phyloP scores from a whole-genome alignment of 768 basidiomycete species.

The Tephrocybe sp. region DNA sequence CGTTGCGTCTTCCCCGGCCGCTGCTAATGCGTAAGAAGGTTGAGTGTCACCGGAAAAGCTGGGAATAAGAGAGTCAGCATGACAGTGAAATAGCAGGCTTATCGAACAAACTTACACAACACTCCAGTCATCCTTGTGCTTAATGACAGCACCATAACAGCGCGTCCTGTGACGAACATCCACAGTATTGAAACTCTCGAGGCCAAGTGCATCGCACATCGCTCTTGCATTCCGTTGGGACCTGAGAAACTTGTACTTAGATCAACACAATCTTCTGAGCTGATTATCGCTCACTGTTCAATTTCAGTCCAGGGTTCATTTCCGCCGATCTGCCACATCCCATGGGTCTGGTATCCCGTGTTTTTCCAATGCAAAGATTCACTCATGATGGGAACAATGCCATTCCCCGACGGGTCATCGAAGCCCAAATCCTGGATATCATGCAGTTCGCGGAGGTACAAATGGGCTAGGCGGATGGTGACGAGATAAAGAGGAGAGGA shows the following conservation, averaged over 20 bases:
- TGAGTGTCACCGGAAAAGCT: conserved; percentile 94
- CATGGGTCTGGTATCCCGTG: conserved; percentile 32
- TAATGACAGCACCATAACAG: conserved; percentile 70
- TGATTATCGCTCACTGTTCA: conserved; percentile 26
- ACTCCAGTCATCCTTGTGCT: conserved; percentile 73
- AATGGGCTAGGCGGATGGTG: conserved; percentile 48
- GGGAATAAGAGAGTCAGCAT: neutral
- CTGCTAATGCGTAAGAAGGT: conserved; percentile 66
- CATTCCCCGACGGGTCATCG: conserved; percentile 39
- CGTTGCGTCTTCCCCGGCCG: conserved; percentile 64
- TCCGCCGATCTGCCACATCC: conserved; percentile 42
- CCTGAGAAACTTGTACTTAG: conserved; percentile 27
- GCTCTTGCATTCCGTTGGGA: conserved; percentile 36
- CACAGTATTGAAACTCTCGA: conserved; percentile 63
- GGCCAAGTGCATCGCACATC: conserved; percentile 51
- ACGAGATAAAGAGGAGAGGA: conserved; percentile 70
- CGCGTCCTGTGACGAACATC: conserved; percentile 70
- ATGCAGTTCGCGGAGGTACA: conserved; percentile 71
- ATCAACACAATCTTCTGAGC: neutral
- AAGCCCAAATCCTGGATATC: conserved; percentile 74
- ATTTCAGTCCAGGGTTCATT: conserved; percentile 45
- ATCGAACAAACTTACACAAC: conserved; percentile 54
- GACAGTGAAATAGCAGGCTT: conserved; percentile 38
- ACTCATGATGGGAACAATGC: conserved; percentile 53
- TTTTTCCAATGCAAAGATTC: conserved; percentile 52